Percentiles rank a stretch among this genome's conserved stretches.
Conservation (phyloP, 176 grass and related monocot species). For the Calamus simplicifolius region DNA sequence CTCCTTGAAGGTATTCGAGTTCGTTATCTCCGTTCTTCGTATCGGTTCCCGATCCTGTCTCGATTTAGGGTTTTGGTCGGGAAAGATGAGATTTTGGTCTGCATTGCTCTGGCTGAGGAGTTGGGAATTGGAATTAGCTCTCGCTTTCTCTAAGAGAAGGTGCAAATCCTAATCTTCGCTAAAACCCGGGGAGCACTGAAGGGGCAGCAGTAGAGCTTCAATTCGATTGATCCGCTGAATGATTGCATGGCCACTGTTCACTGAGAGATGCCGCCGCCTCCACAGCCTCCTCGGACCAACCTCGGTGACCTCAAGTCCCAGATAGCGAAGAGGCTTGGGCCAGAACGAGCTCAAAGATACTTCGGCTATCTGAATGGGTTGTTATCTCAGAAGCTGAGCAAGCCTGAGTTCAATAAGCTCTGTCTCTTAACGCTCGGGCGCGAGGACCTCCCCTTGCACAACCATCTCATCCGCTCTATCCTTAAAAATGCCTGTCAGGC, state of each 20-base stretch:
- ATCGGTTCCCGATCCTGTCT: slow-evolving; percentile 13
- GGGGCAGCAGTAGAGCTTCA: background rate
- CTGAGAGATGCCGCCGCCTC: slow-evolving; percentile 35
- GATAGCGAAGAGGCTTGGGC: slow-evolving; percentile 55
- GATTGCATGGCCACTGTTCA: slow-evolving; percentile 40
- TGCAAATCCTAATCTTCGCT: slow-evolving; percentile 47
- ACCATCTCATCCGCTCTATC: slow-evolving; percentile 46
- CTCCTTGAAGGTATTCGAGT: slow-evolving; percentile 27
- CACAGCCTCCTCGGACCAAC: slow-evolving; percentile 43
- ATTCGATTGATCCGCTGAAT: slow-evolving; percentile 13
- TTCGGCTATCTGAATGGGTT: slow-evolving; percentile 61
- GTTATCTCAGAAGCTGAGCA: slow-evolving; percentile 67
- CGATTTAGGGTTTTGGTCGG: slow-evolving; percentile 23
- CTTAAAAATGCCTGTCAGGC: slow-evolving; percentile 61
- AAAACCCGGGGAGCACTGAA: background rate
- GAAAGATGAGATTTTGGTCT: slow-evolving; percentile 62
- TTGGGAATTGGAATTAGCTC: slow-evolving; percentile 42
- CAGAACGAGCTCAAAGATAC: slow-evolving; percentile 32
- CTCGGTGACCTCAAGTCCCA: slow-evolving; percentile 53
- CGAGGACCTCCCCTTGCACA: slow-evolving; percentile 75
- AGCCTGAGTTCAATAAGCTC: slow-evolving; percentile 57
- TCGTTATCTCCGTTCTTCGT: background rate
- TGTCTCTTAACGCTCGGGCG: slow-evolving; percentile 39
- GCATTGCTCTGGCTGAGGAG: slow-evolving; percentile 29
- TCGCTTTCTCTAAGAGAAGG: slow-evolving; percentile 54